Conservation (phyloP, 352 stramenopile species). For the Phytophthora rubi region DNA sequence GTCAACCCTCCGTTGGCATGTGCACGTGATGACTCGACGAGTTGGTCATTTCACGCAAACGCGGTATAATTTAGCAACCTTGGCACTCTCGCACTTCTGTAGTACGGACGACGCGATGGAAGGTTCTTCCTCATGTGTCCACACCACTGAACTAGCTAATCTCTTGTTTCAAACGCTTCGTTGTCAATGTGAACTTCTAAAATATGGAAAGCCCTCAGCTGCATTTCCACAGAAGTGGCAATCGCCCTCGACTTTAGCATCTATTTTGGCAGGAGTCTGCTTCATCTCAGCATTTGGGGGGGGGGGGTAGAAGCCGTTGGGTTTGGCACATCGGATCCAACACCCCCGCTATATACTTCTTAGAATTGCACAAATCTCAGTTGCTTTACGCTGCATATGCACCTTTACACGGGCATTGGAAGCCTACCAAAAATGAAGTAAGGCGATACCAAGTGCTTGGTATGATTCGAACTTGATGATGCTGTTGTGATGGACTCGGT, state of each 20-base stretch:
- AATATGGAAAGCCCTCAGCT: conserved; percentile 9
- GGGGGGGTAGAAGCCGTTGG: background rate
- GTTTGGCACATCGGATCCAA: background rate
- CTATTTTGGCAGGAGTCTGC: conserved; percentile 7
- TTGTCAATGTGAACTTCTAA: conserved; percentile 11
- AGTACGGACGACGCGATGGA: background rate
- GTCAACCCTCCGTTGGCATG: background rate
- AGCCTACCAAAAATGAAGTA: too few relatives aligned
- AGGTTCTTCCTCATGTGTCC: background rate
- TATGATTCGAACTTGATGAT: too few relatives aligned
- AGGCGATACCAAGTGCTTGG: too few relatives aligned
- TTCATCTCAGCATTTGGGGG: conserved; percentile 14
- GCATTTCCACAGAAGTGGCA: background rate
- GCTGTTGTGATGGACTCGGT: too few relatives aligned
- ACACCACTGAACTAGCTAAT: background rate
- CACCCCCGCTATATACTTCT: background rate
- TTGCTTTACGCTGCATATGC: background rate
- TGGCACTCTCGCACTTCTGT: background rate
- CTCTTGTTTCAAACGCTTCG: background rate
- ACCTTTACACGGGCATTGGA: conserved; percentile 3
- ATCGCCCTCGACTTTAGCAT: conserved; percentile 14
- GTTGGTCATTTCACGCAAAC: conserved; percentile 13
- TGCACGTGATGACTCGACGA: background rate
- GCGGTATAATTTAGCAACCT: conserved; percentile 1
- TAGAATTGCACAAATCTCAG: background rate